Base-by-base conservation (phyloP, 768 basidiomycete genomes). In the Pulveroboletus ravenelii region DNA sequence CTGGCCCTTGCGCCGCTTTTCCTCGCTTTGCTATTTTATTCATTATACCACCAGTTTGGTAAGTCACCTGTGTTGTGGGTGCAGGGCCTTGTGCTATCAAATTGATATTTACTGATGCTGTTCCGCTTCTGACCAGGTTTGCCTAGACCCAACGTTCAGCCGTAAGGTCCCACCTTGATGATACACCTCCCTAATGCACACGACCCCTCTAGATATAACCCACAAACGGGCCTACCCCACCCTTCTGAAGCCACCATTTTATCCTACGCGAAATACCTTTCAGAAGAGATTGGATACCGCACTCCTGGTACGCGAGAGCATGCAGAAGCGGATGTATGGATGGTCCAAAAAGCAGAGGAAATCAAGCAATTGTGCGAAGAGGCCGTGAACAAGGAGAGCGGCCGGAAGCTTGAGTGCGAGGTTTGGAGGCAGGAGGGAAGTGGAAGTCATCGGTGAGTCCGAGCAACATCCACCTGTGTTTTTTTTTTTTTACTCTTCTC, bases 251-350 rank as follows among this genome's bases (percentile, higher is more conserved):
- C 77, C 0, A 78, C 77, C 13, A 85, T 91, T 45, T 77, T 89
- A 3, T 74, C 72, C 6, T 71, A 82, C 41, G 79, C 83, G 3
- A 80, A 78, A 55, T 67, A 84, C 51, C 78, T 92, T 7, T 90
- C 92, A 1, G 92, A 93, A 62, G 83, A 80, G 6, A 91, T 93
- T 41, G 94, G 93, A 2, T 97, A 84, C 69, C 77, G 95, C 42
- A 96, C 89, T 0, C 89, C 95, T 10, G 95, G 95, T 1, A 93
- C 93, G 0, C 75, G 76, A 30, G 93, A 97, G 65, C 92, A 95
- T 70, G 87, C 89, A 0, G 65, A 81, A 25, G 92, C 87, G 4
- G 93, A 96, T 58, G 70, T 75, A 23, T 97, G 92, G 84, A 83
- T 94, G 78, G 62, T 84, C 18, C 70, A 78, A 41, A 79, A 85